Evolutionary conservation across 2,329 filamentous ascomycete genomes (phyloP), one percentile per base, ranked within the genome.

Genomic region (Colletotrichum tabaci): DNA sequence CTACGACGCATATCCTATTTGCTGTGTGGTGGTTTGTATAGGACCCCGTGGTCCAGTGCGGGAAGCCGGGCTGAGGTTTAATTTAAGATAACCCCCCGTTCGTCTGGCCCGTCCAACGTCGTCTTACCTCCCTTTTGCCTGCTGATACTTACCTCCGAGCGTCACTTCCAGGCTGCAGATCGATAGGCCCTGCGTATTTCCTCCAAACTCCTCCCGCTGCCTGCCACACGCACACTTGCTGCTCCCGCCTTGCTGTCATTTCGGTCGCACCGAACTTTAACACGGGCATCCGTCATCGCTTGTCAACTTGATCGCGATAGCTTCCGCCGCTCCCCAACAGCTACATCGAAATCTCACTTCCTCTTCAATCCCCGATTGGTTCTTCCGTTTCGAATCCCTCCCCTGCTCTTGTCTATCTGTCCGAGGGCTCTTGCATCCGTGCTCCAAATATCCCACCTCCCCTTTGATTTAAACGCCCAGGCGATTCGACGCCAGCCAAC

Each of bases 81-180:
- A 71, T 63, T 71, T 60, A 63, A 62, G 61, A 68, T 68, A 68
- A 56, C 52, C 65, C 67, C 67, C 68, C 68, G 65, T 71, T 71
- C 68, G 68, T 71, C 68, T 71, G 57, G 57, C 68, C 68, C 35
- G 49, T 71, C 46, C 65, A 15, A 53, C 50, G 38, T 63, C 46
- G 50, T 23, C 49, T 55, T 55, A 46, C 50, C 38, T 57, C n/a
- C 55, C 55, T 57, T 42, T 40, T 57, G 38, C 35, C 30, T 42
- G 35, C 60, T 63, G n/a, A 42, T 42, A 30, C 58, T 63, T 53
- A 44, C 61, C 68, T 68, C 68, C 68, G 65, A 71, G 68, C 68
- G 68, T 71, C 68, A 71, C 68, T 63, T 68, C 52, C 65, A 68
- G 52, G 58, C 68, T 71, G 68, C 65, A 71, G 68, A 58, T 68